phyloP scores from a whole-genome alignment of 768 basidiomycete genomes.

The Strobilomyces confusus region DNA sequence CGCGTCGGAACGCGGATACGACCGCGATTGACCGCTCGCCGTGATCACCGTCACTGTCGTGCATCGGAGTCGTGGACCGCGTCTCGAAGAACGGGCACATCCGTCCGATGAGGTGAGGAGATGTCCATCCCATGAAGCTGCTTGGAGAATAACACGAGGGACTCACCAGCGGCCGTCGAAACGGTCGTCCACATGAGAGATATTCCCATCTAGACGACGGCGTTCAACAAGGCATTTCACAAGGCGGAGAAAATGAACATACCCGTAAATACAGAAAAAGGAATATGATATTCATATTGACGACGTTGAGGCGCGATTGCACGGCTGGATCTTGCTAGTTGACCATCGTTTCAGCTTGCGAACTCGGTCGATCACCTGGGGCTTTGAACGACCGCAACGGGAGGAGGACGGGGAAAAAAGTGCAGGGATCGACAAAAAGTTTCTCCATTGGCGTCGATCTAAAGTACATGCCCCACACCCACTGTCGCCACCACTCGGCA shows the following conservation, averaged over 20 bases:
- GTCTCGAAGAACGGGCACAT: slow-evolving; percentile 10
- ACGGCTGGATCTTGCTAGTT: slow-evolving; percentile 15
- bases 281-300: slow-evolving; percentile 9
- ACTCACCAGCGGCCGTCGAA: slow-evolving; percentile 27
- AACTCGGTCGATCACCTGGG: background rate
- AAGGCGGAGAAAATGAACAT: background rate
- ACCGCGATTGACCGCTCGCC: too few relatives aligned
- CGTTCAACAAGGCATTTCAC: background rate
- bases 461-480: too few relatives aligned
- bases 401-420: background rate
- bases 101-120: slow-evolving; percentile 23
- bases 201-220: slow-evolving; percentile 24
- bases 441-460: too few relatives aligned
- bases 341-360: slow-evolving; percentile 14
- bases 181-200: slow-evolving; percentile 18
- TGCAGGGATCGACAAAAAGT: background rate
- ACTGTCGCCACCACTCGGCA: background rate
- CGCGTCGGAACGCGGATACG: background rate
- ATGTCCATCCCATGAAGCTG: background rate
- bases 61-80: too few relatives aligned
- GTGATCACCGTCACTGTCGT: too few relatives aligned
- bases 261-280: slow-evolving; percentile 25
- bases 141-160: background rate
- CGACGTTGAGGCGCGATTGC: background rate
- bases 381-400: background rate